Percentiles rank a stretch among this genome's conserved stretches.
Conservation (phyloP, 2,329 filamentous ascomycete species). For the Sclerotinia sclerotiorum region DNA sequence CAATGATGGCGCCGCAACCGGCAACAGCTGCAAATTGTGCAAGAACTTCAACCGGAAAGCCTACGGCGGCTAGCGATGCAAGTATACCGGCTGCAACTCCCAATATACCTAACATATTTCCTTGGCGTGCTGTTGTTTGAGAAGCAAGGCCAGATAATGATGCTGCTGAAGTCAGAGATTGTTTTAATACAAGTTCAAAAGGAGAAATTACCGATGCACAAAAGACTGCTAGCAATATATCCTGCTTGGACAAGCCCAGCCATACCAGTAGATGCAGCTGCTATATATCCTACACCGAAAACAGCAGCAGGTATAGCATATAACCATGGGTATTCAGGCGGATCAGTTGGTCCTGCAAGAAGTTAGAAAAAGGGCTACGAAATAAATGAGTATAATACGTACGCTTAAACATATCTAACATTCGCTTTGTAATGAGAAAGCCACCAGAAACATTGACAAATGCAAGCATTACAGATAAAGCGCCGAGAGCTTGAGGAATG, state of each 20-base stretch:
- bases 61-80: slow-evolving; percentile 77
- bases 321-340: slow-evolving; percentile 84
- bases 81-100: slow-evolving; percentile 82
- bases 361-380: not conserved
- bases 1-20: slow-evolving; percentile 65
- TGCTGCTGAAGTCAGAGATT: slow-evolving; percentile 37
- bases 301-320: slow-evolving; percentile 75
- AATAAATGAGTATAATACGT: slow-evolving; percentile 34
- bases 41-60: slow-evolving; percentile 75
- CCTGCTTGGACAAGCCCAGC: slow-evolving; percentile 84
- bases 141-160: slow-evolving; percentile 81
- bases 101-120: slow-evolving; percentile 82
- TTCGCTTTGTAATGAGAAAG: slow-evolving; percentile 88
- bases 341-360: slow-evolving; percentile 68
- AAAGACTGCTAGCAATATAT: slow-evolving; percentile 78
- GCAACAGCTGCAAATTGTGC: slow-evolving; percentile 79
- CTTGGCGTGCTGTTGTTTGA: slow-evolving; percentile 78
- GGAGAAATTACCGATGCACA: slow-evolving; percentile 62
- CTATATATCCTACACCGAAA: slow-evolving; percentile 79
- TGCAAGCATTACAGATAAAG: slow-evolving; percentile 76
- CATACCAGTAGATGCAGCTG: slow-evolving; percentile 76
- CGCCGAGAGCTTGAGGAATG: slow-evolving; percentile 75
- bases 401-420: slow-evolving; percentile 90
- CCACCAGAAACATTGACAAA: slow-evolving; percentile 89
- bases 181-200: too few species aligned